Base-by-base conservation (phyloP, 1,139 yeast genomes). In the Kurtzmaniella quercitrusa region DNA sequence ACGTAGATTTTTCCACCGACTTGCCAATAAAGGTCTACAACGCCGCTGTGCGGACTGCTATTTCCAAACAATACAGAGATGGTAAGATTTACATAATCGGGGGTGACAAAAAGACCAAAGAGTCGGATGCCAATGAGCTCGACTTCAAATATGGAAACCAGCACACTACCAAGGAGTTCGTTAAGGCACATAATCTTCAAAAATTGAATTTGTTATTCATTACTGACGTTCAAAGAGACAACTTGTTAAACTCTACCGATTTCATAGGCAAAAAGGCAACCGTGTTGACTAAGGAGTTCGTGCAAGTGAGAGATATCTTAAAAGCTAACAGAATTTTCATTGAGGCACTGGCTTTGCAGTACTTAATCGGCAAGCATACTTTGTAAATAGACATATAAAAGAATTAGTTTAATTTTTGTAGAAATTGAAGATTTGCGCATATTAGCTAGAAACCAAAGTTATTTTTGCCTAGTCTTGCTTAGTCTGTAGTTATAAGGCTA, bases 1-100 rank as follows among this genome's bases (percentile, higher is more conserved):
- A 95, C 38, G 94, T 88, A 59, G 95, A 88, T 63, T 84, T 86
- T 78, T 77, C 91, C 33, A 86, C 97, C 3, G 80, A 76, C n/a
- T 73, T 94, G 51, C 96, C 95, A 17, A 60, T 62, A 22, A 84
- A 88, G 59, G 74, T 86, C 17, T 93, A 91, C 64, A 68, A 80
- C 42, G 68, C 73, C 52, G 98, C 97, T 2, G 68, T 86, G 54
- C 80, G 87, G 54, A 78, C 83, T 35, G 98, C 98, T 1, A 71
- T 93, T 46, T 83, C 95, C 51, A 81, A 82, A 49, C 85, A 82
- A 51, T 93, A 88, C 66, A 79, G 83, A 57, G 71, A 72, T 41
- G 97, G 97, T 3, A 79, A 74, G 49, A 65, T 93, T 47, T 74
- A 71, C 49, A 76, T 93, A 16, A 68, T 91, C 44, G 96, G 95